phyloP scores from a whole-genome alignment of 208 protist species.

The Crithidia acanthocephali region DNA sequence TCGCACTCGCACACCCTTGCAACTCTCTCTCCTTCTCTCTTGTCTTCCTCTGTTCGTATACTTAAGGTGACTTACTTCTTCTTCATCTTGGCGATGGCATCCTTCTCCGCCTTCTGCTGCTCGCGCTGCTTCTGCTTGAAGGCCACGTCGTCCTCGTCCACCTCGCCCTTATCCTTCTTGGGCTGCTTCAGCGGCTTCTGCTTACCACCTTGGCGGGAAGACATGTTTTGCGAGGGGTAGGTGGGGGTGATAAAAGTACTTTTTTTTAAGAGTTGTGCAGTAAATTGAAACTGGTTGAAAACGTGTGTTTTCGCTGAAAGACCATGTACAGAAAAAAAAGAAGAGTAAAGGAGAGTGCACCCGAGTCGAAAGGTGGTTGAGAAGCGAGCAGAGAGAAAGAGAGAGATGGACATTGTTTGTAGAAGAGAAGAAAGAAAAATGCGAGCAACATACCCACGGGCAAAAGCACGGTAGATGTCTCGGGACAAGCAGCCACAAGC shows the following conservation, averaged over 20 bases:
- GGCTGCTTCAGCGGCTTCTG: conserved; percentile 91
- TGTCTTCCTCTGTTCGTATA: not conserved
- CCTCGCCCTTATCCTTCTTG: conserved; percentile 77
- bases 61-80: conserved; percentile 42
- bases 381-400: too few relatives aligned
- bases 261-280: conserved; percentile 21
- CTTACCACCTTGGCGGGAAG: conserved; percentile 87
- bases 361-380: too few relatives aligned
- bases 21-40: not conserved
- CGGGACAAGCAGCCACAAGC: too few relatives aligned
- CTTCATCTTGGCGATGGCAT: conserved; percentile 89
- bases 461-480: too few relatives aligned
- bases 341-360: conserved; percentile 17
- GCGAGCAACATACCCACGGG: too few relatives aligned
- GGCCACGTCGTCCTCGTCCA: conserved; percentile 75
- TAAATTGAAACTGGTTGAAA: conserved; percentile 13
- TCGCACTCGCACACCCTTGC: too few relatives aligned
- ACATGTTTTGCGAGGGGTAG: conserved; percentile 45
- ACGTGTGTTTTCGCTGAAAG: not conserved
- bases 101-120: conserved; percentile 90
- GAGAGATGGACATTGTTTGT: too few relatives aligned
- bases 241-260: conserved; percentile 1
- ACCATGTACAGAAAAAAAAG: conserved; percentile 8
- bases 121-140: conserved; percentile 83
- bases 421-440: too few relatives aligned